These are phyloP conservation scores for Gynostemma pentaphyllum DNA, from an alignment of 306 rosid genomes.

Conservation along the genomic window DNA sequence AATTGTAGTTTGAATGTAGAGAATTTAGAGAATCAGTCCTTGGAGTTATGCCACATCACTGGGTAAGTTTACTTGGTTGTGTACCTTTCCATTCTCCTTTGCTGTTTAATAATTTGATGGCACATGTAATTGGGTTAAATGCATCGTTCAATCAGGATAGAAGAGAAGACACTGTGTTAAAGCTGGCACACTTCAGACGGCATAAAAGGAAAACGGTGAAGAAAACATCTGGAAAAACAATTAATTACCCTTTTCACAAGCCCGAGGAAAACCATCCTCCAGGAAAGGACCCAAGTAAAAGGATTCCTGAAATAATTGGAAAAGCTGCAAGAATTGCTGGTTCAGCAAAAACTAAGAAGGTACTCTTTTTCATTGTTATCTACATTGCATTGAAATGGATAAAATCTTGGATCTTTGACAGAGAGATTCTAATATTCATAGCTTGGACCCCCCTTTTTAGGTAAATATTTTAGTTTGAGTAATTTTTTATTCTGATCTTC, in stretches of 20 bases:
- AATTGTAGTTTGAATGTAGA: conserved; percentile 84
- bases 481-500: not conserved
- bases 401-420: not conserved
- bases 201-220: conserved; percentile 86
- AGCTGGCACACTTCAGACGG: conserved; percentile 69
- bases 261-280: conserved; percentile 96
- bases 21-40: conserved; percentile 95
- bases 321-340: conserved; percentile 82
- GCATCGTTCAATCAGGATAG: conserved; percentile 55
- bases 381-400: not conserved
- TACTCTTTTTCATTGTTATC: conserved; percentile 9
- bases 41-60: conserved; percentile 95
- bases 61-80: conserved; percentile 36
- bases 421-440: not conserved
- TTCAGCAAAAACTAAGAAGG: conserved; percentile 81
- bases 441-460: not conserved
- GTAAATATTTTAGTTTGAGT: not conserved
- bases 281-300: conserved; percentile 89
- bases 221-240: conserved; percentile 58
- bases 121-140: conserved; percentile 7
- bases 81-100: not conserved
- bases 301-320: conserved; percentile 81
- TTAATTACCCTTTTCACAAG: conserved; percentile 58
- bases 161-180: conserved; percentile 84
- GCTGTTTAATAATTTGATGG: conserved; percentile 1